These are phyloP conservation scores for Gnetum montanum DNA, from an alignment of 75 land plant species.

Conservation along the genomic window DNA sequence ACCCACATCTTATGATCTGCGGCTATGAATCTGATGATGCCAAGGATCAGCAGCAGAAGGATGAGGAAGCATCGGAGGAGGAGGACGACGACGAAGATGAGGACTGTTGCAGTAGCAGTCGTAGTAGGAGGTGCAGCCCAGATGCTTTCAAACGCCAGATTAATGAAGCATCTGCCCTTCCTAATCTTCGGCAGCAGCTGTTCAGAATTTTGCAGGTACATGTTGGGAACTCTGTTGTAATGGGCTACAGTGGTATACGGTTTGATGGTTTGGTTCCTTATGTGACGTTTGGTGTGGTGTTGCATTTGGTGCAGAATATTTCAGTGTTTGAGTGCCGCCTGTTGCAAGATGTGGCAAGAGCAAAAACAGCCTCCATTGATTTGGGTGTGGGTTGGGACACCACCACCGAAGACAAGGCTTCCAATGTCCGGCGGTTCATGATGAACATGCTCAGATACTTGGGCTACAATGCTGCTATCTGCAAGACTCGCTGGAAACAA, in stretches of 20 bases:
- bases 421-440: constrained; percentile 20
- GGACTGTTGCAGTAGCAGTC: neutral
- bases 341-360: neutral
- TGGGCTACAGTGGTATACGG: neutral
- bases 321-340: neutral
- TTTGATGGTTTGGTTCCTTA: neutral
- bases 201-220: no score
- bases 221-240: constrained; percentile 11
- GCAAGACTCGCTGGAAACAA: constrained; percentile 57
- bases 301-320: neutral
- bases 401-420: neutral
- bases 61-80: neutral
- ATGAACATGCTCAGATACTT: constrained; percentile 18
- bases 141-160: no score
- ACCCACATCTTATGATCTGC: constrained; percentile 7
- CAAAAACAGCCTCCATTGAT: neutral
- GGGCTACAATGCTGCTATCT: constrained; percentile 64
- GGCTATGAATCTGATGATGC: constrained; percentile 9
- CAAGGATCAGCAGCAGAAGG: neutral
- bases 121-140: neutral
- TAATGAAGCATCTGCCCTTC: no score
- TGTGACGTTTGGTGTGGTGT: neutral
- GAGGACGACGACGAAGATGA: neutral
- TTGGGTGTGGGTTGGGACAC: neutral
- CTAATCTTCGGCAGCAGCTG: neutral